These are phyloP conservation scores for Calvatia gigantea DNA, from an alignment of 768 basidiomycete genomes.

Conservation along the genomic window DNA sequence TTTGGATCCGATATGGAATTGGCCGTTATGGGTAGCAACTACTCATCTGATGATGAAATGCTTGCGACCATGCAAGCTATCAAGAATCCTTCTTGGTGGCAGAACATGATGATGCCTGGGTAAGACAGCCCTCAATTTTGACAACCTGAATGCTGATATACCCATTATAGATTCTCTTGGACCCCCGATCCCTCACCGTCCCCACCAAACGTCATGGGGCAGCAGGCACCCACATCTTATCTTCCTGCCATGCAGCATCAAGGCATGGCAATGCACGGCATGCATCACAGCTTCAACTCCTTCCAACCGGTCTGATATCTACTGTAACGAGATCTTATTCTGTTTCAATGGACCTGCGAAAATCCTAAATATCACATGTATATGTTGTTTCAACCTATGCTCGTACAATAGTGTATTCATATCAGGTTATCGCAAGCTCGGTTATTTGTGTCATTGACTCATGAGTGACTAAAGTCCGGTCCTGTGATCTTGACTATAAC, in stretches of 20 bases:
- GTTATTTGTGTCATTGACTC: too few species aligned
- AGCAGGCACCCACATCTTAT: slow-evolving; percentile 12
- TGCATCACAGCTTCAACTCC: slow-evolving; percentile 23
- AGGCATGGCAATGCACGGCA: slow-evolving; percentile 12
- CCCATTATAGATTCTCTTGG: slow-evolving; percentile 29
- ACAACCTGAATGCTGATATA: slow-evolving; percentile 3
- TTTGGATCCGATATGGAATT: slow-evolving; percentile 40
- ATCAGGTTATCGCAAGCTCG: too few species aligned
- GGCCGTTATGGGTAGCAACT: slow-evolving; percentile 25
- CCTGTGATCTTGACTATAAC: too few species aligned
- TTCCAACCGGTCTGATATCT: slow-evolving; percentile 25
- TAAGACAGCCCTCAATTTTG: slow-evolving; percentile 22
- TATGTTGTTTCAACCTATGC: not conserved
- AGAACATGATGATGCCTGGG: slow-evolving; percentile 87
- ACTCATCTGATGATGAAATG: slow-evolving; percentile 50
- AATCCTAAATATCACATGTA: too few species aligned
- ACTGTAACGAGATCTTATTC: not conserved
- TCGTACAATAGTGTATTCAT: too few species aligned
- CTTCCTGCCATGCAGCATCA: slow-evolving; percentile 12
- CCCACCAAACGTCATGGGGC: slow-evolving; percentile 18
- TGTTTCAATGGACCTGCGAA: too few species aligned
- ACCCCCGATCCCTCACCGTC: slow-evolving; percentile 31
- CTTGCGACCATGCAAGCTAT: slow-evolving; percentile 72
- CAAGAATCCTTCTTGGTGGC: slow-evolving; percentile 71
- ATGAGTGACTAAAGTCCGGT: too few species aligned